phyloP scores from a whole-genome alignment of 2,329 filamentous ascomycete species.

The Botryosphaeria dothidea region DNA sequence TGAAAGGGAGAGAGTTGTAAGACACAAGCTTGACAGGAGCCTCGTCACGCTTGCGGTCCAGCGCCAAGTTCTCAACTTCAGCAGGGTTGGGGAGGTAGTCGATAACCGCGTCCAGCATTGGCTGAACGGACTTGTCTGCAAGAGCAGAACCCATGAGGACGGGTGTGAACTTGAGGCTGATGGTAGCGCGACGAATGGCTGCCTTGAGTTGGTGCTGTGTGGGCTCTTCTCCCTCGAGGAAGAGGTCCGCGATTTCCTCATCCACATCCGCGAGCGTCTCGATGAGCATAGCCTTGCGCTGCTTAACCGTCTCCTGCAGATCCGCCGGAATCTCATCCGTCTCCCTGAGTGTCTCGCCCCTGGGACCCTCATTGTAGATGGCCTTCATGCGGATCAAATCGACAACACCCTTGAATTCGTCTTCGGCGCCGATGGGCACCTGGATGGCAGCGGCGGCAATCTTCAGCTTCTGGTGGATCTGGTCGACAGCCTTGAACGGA shows the following conservation, averaged over 20 bases:
- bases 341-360: constrained; percentile 73
- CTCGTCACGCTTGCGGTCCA: constrained; percentile 80
- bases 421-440: constrained; percentile 89
- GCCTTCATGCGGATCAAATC: constrained; percentile 91
- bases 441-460: constrained; percentile 91
- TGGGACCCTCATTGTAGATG: constrained; percentile 84
- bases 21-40: constrained; percentile 82
- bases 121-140: constrained; percentile 91
- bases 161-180: constrained; percentile 83
- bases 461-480: constrained; percentile 96
- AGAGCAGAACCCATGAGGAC: constrained; percentile 96
- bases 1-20: constrained; percentile 91
- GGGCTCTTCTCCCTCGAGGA: constrained; percentile 82
- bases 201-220: constrained; percentile 82
- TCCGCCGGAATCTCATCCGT: constrained; percentile 83
- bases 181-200: constrained; percentile 89
- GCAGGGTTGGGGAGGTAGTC: constrained; percentile 93
- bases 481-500: constrained; percentile 94
- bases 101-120: constrained; percentile 94
- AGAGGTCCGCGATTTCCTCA: constrained; percentile 94
- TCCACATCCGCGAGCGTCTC: constrained; percentile 97
- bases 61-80: constrained; percentile 84
- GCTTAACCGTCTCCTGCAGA: constrained; percentile 70
- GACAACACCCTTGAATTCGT: constrained; percentile 88
- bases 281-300: constrained; percentile 83